phyloP scores from a whole-genome alignment of 805 yeast species.

The Cyberlindnera mississippiensis region DNA sequence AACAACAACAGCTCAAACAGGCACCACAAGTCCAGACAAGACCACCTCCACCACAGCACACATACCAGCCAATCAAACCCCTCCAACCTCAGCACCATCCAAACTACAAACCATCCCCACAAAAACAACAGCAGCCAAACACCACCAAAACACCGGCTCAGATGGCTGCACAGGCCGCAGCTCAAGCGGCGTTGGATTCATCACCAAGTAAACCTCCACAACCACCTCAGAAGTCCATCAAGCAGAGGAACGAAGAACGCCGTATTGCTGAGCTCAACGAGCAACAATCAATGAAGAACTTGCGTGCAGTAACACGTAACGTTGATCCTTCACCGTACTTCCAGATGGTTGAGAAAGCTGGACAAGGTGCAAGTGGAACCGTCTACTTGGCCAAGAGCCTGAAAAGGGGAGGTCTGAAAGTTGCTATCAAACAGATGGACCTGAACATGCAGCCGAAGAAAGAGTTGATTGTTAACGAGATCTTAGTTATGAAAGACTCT shows the following conservation, averaged over 20 bases:
- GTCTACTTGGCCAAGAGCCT: conserved; percentile 80
- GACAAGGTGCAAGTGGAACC: conserved; percentile 98
- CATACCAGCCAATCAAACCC: conserved; percentile 20
- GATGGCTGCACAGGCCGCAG: conserved; percentile 32
- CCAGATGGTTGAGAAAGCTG: conserved; percentile 77
- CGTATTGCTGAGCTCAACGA: conserved; percentile 71
- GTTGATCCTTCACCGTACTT: conserved; percentile 84
- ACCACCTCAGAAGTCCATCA: conserved; percentile 27
- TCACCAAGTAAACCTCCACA: conserved; percentile 16
- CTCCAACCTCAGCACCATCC: conserved; percentile 29
- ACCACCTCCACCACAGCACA: conserved; percentile 10
- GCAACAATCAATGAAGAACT: conserved; percentile 76
- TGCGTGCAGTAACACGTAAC: conserved; percentile 76
- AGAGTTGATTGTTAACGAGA: conserved; percentile 93
- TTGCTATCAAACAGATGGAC: conserved; percentile 97
- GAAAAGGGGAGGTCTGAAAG: conserved; percentile 55
- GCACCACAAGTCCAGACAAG: conserved; percentile 15
- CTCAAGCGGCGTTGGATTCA: conserved; percentile 31
- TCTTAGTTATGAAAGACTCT: conserved; percentile 92
- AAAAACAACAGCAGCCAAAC: conserved; percentile 11
- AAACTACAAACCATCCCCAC: conserved; percentile 18
- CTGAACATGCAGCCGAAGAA: conserved; percentile 87
- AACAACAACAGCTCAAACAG: conserved; percentile 9
- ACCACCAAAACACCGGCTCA: conserved; percentile 18
- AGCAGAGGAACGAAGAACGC: conserved; percentile 41